Percentiles rank a stretch among this genome's conserved stretches.
These are phyloP conservation scores for Tuber indicum DNA, from an alignment of 495 filamentous ascomycete genomes.

Conservation along the genomic window DNA sequence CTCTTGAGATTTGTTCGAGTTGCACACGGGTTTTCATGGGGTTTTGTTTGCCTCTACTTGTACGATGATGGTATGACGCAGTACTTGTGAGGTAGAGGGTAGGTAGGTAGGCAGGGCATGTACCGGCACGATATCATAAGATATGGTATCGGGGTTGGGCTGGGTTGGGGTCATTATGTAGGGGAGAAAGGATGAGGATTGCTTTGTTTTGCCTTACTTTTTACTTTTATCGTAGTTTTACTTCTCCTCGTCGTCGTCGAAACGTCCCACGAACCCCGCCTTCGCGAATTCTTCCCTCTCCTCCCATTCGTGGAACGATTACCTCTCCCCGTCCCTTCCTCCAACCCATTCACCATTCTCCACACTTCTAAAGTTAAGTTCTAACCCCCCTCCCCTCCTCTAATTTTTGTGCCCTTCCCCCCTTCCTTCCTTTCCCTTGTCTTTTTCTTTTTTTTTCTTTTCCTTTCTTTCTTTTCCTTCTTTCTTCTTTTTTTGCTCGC, in stretches of 20 bases:
- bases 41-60: not conserved
- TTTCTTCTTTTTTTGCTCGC: not conserved
- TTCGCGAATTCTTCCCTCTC: not conserved
- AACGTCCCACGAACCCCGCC: conserved; percentile 1
- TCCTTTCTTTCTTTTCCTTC: not conserved
- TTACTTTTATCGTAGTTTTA: not conserved
- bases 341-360: not conserved
- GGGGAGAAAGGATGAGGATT: no score
- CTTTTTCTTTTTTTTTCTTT: conserved; percentile 15
- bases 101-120: not conserved
- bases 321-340: not conserved
- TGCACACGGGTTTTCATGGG: not conserved
- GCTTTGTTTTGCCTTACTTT: no score
- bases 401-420: conserved; percentile 3
- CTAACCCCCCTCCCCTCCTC: not conserved
- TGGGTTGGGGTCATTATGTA: not conserved
- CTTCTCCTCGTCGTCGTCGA: not conserved
- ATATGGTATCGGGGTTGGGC: not conserved
- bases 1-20: not conserved
- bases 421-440: conserved; percentile 4
- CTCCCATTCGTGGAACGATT: no score
- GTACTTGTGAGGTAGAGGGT: not conserved
- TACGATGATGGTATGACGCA: no score
- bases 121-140: not conserved
- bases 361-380: not conserved